Evolutionary conservation across 768 basidiomycete species (phyloP), one percentile per base, ranked within the genome.

Genomic region (Lentinula guzmanii): DNA sequence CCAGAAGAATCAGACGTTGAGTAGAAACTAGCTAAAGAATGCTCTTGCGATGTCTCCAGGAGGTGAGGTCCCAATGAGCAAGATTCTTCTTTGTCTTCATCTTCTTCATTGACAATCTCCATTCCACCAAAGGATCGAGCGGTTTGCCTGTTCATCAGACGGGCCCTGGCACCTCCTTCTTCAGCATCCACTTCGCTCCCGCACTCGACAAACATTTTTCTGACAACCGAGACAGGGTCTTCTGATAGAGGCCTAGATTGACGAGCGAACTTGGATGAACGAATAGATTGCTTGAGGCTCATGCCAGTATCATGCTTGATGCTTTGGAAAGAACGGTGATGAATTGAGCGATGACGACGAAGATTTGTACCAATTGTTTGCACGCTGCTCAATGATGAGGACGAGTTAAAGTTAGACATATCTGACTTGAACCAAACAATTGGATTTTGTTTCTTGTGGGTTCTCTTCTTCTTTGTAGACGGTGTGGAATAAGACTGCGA

Each of bases 31-130:
- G 46, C 4, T 1, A 6, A 11, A 5, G 18, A n/a, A 4, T 28
- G 28, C 7, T 50, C 43, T 15, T 18, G 31, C 33, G 42, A 21
- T n/a, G 31, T 43, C n/a, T 21, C 39, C 10, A 45, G 41, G 15
- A 8, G 11, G 16, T 18, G 37, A 9, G 16, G 46, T 24, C 10
- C 18, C 15, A 6, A 10, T 10, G 18, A 39, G 15, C 24, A 13
- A 16, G 1, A n/a, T 28, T 41, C n/a, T 16, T 56, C 54, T 51
- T 60, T 37, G 2, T 52, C 59, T 42, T 60, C 59, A 43, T 60
- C 59, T 60, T 60, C 59, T 43, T 60, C 59, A 16, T 60, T 34
- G n/a, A 60, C 59, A 28, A 60, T 42, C 16, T 60, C 59, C 59
- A 60, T 60, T 33, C 59, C 59, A 15, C 48, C 59, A 41, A 60